These are phyloP conservation scores for Aciculoconidium aculeatum DNA, from an alignment of 805 yeast genomes.

Conservation along the genomic window DNA sequence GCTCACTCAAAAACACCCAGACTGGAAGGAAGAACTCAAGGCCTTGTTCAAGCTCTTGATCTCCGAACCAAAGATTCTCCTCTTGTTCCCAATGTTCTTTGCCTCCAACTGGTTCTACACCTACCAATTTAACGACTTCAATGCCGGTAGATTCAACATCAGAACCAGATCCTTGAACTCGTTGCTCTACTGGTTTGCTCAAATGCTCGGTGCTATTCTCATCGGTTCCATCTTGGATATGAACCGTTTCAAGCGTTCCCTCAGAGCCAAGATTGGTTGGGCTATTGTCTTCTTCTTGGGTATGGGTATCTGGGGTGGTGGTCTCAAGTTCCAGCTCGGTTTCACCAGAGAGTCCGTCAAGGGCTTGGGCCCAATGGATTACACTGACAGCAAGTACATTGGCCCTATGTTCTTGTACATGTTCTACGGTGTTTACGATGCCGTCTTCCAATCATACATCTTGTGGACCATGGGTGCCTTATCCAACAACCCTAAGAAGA, in stretches of 20 bases:
- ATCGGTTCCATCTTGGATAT: constrained; percentile 47
- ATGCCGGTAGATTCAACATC: constrained; percentile 49
- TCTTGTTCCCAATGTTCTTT: constrained; percentile 56
- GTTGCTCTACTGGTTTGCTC: constrained; percentile 54
- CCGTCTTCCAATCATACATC: constrained; percentile 52
- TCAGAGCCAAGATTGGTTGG: constrained; percentile 44
- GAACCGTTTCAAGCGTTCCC: constrained; percentile 33
- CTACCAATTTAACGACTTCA: constrained; percentile 56
- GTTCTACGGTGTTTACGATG: constrained; percentile 56
- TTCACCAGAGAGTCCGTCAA: constrained; percentile 33
- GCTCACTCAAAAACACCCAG: constrained; percentile 38
- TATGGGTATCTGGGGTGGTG: constrained; percentile 56
- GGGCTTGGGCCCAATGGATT: constrained; percentile 34
- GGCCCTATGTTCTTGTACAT: constrained; percentile 61
- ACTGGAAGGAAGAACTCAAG: constrained; percentile 39
- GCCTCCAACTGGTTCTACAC: constrained; percentile 65
- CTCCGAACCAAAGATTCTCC: constrained; percentile 39
- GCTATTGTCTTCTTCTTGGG: constrained; percentile 32
- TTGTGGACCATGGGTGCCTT: constrained; percentile 58
- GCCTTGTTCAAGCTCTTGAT: constrained; percentile 35
- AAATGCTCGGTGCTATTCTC: constrained; percentile 50
- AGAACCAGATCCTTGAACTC: constrained; percentile 60
- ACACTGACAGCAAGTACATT: constrained; percentile 40
- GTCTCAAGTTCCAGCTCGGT: constrained; percentile 41
- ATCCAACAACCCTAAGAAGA: constrained; percentile 51